phyloP scores from a whole-genome alignment of 257 asterid genomes.

The Vinca minor region DNA sequence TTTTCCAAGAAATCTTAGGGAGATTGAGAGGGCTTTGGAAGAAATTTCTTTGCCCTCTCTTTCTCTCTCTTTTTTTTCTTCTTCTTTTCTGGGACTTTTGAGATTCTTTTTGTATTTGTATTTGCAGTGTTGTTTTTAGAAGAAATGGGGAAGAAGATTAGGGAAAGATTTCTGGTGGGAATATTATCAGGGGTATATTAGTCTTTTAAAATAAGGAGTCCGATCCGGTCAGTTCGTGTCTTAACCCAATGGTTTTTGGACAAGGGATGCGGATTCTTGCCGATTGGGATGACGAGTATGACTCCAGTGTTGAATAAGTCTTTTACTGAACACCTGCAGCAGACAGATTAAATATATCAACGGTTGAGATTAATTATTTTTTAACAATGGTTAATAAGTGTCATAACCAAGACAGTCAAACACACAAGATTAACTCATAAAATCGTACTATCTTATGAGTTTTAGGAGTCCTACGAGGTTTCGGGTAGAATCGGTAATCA shows the following conservation, averaged over 20 bases:
- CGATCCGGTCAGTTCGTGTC: background rate
- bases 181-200: background rate
- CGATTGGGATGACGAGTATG: background rate
- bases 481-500: too few relatives aligned
- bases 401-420: too few relatives aligned
- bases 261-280: background rate
- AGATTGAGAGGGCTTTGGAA: constrained; percentile 20
- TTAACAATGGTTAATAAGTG: too few relatives aligned
- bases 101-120: background rate
- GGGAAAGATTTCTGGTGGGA: too few relatives aligned
- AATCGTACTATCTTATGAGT: too few relatives aligned
- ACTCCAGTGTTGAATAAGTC: too few relatives aligned
- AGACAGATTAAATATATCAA: too few relatives aligned
- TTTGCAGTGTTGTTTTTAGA: background rate
- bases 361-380: too few relatives aligned
- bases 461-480: too few relatives aligned
- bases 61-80: constrained; percentile 1
- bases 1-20: constrained; percentile 1
- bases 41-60: constrained; percentile 13
- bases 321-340: too few relatives aligned
- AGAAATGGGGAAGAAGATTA: background rate
- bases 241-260: background rate
- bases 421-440: too few relatives aligned
- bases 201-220: background rate
- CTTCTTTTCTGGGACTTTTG: constrained; percentile 5